Evolutionary conservation across 139 green algal genomes (phyloP), one percentile per base, ranked within the genome.

Genomic region (Coelastrella sp.): DNA sequence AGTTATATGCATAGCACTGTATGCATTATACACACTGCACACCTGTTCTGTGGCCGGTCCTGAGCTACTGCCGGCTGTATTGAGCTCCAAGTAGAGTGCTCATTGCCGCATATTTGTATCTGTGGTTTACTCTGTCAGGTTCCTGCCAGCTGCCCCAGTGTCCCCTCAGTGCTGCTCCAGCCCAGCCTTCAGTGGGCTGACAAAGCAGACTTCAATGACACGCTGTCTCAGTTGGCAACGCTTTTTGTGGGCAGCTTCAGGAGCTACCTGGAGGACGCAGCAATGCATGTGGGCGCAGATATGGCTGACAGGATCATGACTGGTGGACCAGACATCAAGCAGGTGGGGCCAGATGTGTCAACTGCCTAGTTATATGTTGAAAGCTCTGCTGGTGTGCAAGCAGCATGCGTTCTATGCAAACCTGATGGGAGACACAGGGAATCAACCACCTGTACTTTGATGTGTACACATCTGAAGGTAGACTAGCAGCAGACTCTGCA

Each of bases 261-360:
- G n/a, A 85, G 60, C 87, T 87, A 91, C 61, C 79, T 84, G 24
- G 76, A 91, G 15, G 93, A 94, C 78, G 93, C 91, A 10, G 90
- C 92, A 20, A 11, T 60, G 63, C 93, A 93, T n/a, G 93, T 95
- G 59, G 93, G 93, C 25, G 63, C 66, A 6, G 93, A 94, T 0
- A 93, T 94, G 90, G 92, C 91, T 6, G 74, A 86, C 3, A 84
- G 91, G 65, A 95, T 95, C 63, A 35, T 93, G 7, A 80, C 87
- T 4, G 93, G 93, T n/a, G 93, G 92, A 4, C 93, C 93, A 7
- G 72, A 90, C 19, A 25, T 90, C 7, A 58, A 68, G 68, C 65
- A 76, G 49, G 27, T 79, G 12, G 59, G 57, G 14, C 20, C n/a
- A 27, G 35, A 49, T 49, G 79, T 10, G 70, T 20, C 15, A 6